phyloP scores from a whole-genome alignment of 495 filamentous ascomycete species.

The Lophiotrema nucula region DNA sequence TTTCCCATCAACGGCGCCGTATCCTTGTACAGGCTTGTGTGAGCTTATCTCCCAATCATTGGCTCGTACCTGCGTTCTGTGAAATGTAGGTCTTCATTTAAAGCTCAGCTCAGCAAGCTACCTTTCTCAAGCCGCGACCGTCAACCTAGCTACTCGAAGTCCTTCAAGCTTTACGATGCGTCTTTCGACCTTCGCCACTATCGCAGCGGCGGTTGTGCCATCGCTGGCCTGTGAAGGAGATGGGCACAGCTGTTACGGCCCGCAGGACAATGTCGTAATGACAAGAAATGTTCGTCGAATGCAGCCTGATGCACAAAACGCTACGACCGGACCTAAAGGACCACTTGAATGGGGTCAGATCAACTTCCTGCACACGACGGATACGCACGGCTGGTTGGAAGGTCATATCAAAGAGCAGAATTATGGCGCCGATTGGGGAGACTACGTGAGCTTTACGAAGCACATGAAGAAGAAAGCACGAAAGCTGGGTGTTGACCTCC shows the following conservation, averaged over 20 bases:
- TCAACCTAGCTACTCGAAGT: not conserved
- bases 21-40: not conserved
- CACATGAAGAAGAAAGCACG: slow-evolving; percentile 71
- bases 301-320: slow-evolving; percentile 50
- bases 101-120: not conserved
- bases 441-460: slow-evolving; percentile 88
- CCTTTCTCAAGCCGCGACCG: not conserved
- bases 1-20: not conserved
- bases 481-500: slow-evolving; percentile 75
- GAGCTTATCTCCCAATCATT: not conserved
- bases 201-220: slow-evolving; percentile 9
- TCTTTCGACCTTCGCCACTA: slow-evolving; percentile 6
- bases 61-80: not conserved
- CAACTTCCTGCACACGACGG: slow-evolving; percentile 50
- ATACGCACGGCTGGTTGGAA: slow-evolving; percentile 51
- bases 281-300: slow-evolving; percentile 41
- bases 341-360: slow-evolving; percentile 49
- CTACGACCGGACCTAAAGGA: slow-evolving; percentile 38
- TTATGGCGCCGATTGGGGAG: slow-evolving; percentile 94
- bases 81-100: not conserved
- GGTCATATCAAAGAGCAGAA: slow-evolving; percentile 49
- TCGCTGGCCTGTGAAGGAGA: slow-evolving; percentile 33
- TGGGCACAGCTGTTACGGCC: slow-evolving; percentile 35
- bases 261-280: slow-evolving; percentile 37
- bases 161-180: slow-evolving; percentile 32